Evolutionary conservation across 495 filamentous ascomycete species (phyloP).

Genomic region (Daldinia bambusicola): DNA sequence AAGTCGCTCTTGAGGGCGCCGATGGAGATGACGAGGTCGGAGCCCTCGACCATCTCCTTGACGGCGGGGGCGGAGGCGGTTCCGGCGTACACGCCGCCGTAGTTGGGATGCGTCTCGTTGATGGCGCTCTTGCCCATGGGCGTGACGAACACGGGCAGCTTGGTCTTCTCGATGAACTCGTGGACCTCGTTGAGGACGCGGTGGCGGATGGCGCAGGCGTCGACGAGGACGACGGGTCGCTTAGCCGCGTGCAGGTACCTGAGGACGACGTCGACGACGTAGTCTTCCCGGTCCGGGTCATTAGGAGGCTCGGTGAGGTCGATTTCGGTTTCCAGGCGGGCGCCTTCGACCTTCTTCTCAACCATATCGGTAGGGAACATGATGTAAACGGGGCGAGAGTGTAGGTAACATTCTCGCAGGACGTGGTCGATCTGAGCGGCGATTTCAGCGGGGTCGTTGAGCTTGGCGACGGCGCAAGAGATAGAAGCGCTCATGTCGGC

Average conservation of each 20-base stretch:
- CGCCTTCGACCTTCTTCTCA: conserved; percentile 79
- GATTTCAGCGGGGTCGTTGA: conserved; percentile 75
- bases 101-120: conserved; percentile 77
- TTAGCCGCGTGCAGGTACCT: conserved; percentile 80
- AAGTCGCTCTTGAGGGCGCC: conserved; percentile 88
- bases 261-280: conserved; percentile 82
- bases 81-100: conserved; percentile 89
- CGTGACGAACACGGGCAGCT: conserved; percentile 84
- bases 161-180: conserved; percentile 78
- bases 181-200: conserved; percentile 78
- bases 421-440: conserved; percentile 81
- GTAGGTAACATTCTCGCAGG: conserved; percentile 80
- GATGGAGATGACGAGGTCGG: conserved; percentile 85
- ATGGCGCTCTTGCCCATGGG: conserved; percentile 94
- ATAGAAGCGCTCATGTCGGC: conserved; percentile 78
- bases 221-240: conserved; percentile 83
- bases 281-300: conserved; percentile 78
- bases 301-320: conserved; percentile 73
- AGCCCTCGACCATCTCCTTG: conserved; percentile 75
- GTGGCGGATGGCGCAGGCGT: conserved; percentile 91
- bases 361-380: conserved; percentile 88
- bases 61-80: conserved; percentile 78
- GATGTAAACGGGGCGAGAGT: conserved; percentile 82
- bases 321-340: conserved; percentile 71
- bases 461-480: conserved; percentile 72